Evolutionary conservation across 2,329 filamentous ascomycete species (phyloP), one percentile per base, ranked within the genome.

Genomic region (Ophiostoma triangulosporum): DNA sequence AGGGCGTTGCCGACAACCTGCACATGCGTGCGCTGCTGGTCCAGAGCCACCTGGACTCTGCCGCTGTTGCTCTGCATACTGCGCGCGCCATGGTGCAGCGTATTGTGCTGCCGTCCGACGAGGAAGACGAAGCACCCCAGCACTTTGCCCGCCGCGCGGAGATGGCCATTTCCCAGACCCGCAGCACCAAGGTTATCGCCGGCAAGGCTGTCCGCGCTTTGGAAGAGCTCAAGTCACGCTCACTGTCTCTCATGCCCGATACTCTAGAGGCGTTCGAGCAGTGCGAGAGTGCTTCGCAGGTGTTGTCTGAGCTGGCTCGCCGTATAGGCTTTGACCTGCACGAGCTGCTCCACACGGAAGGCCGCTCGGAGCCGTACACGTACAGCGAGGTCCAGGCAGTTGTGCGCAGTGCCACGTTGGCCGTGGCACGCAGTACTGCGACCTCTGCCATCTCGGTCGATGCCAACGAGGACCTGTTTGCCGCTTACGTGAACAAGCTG

Each of bases 111-210:
- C 63, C 68, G 1, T 68, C 68, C 9, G 71, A 69, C 20, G 80
- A 84, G 26, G 82, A 88, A 7, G 83, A 85, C 51, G 46, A 87
- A 57, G 71, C 80, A 59, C 77, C 76, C 11, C 71, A 81, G 57
- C 76, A 84, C 60, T 84, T 95, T 60, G 66, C 77, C 29, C 81
- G 80, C 62, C 86, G 84, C 64, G 73, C 84, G 1, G 88, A 95
- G 56, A 66, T 75, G 15, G 78, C 89, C 53, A 77, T 89, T 56
- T 81, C 79, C 14, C 83, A 89, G 62, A 86, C 86, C 7, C 80
- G 90, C 56, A 89, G 86, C 64, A 78, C 84, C 54, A 95, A 95
- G 73, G 86, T 95, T 32, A 76, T 91, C 49, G 80, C 86, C 48
- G 80, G 83, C 54, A 95, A 95, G 70, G 79, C 86, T 6, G 77